Base-by-base conservation (phyloP, 768 basidiomycete genomes). In the Leccinum longicurvipes region DNA sequence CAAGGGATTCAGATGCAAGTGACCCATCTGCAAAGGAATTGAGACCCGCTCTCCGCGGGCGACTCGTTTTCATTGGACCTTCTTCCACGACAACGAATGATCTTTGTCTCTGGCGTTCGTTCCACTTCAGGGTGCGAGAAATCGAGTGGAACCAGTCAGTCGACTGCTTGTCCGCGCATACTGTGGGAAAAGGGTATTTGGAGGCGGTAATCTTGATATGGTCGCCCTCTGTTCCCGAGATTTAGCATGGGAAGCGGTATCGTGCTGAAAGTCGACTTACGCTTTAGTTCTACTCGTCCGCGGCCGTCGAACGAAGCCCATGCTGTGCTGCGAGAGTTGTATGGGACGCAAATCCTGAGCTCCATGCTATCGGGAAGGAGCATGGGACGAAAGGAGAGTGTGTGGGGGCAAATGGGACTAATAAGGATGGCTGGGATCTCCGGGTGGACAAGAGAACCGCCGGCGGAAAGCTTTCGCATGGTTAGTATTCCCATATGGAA, bases 241-340 rank as follows among this genome's bases (percentile, higher is more conserved):
- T 51, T 66, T 41, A 68, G 48, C 27, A 7, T 12, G 24, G 7
- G 46, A 52, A 51, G 17, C 57, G 41, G 47, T n/a, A 5, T 53
- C 24, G 32, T 19, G 21, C 14, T 14, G 45, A 28, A 47, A 36
- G 19, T 11, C 15, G 29, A 79, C 92, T 67, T 66, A 96, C 96
- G 97, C 73, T 91, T 91, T 23, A 98, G 77, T 73, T 99, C 97
- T 12, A 99, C 90, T 31, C 97, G 83, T 1, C 97, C 97, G 45
- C 97, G 85, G 21, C 97, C 97, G 67, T 99, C 97, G 69, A 99
- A 99, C 21, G 93, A 95, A 9, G 91, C 97, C 97, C 97, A 99
- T 8, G 97, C 97, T 0, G 96, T 99, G 66, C 93, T 96, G 45
- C 97, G 79, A 23, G 94, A 97, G 72, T 98, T 98, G 77, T 93